Percentiles rank a stretch among this genome's conserved stretches.
Conservation (phyloP, 805 yeast species). For the Saturnispora gosingensis region DNA sequence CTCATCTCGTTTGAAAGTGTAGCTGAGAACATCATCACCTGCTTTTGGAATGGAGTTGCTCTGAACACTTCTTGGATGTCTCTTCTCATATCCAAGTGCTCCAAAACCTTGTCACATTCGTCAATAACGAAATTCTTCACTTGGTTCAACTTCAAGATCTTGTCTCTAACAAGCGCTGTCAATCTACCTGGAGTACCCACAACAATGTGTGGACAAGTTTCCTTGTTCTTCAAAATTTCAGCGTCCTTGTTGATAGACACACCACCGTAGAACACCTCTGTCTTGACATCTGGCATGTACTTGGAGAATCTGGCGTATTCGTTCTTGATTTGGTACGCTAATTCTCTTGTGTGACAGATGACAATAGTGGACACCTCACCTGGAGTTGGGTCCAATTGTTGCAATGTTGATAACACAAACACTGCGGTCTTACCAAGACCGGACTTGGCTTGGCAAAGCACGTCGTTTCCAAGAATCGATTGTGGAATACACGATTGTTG, state of each 20-base stretch:
- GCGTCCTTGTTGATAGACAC: slow-evolving; percentile 75
- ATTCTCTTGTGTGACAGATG: slow-evolving; percentile 96
- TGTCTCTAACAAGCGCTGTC: slow-evolving; percentile 87
- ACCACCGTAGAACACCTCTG: slow-evolving; percentile 97
- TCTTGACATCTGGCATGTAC: slow-evolving; percentile 95
- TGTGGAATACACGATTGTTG: slow-evolving; percentile 98
- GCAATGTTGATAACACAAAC: slow-evolving; percentile 89
- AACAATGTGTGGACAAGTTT: slow-evolving; percentile 90
- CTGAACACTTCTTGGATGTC: slow-evolving; percentile 98
- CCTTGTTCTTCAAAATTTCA: slow-evolving; percentile 82
- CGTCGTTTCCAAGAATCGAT: slow-evolving; percentile 95
- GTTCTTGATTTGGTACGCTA: slow-evolving; percentile 96
- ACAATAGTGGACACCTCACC: slow-evolving; percentile 95
- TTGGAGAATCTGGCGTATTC: slow-evolving; percentile 96
- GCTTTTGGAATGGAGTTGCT: slow-evolving; percentile 96
- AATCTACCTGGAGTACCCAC: slow-evolving; percentile 99
- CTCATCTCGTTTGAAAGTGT: slow-evolving; percentile 90
- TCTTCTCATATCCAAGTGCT: slow-evolving; percentile 82
- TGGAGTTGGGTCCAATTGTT: slow-evolving; percentile 93
- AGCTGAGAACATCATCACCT: slow-evolving; percentile 99
- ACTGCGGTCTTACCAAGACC: slow-evolving; percentile 99
- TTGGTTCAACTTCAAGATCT: slow-evolving; percentile 74
- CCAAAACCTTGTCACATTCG: slow-evolving; percentile 97
- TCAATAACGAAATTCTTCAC: slow-evolving; percentile 93
- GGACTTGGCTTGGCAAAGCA: slow-evolving; percentile 97